These are phyloP conservation scores for Blastobotrys proliferans DNA, from an alignment of 1,139 yeast species.

Conservation along the genomic window DNA sequence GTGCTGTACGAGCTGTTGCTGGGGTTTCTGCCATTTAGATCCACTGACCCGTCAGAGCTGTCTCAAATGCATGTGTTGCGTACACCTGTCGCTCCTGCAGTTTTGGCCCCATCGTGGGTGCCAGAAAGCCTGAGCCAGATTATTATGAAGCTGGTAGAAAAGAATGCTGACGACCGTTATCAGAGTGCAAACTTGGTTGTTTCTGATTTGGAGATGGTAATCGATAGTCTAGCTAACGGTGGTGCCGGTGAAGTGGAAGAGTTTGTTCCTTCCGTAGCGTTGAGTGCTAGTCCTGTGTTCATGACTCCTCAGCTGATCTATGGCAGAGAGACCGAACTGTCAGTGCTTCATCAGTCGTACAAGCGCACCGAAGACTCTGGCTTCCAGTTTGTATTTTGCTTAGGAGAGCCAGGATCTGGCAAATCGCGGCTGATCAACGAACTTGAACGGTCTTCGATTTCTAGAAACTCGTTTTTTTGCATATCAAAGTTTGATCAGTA, in stretches of 20 bases:
- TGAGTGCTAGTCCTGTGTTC: conserved; percentile 27
- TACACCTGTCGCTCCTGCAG: conserved; percentile 42
- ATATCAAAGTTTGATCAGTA: conserved; percentile 43
- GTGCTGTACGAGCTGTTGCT: conserved; percentile 47
- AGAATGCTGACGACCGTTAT: conserved; percentile 44
- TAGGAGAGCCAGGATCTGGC: conserved; percentile 49
- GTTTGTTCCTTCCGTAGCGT: conserved; percentile 23
- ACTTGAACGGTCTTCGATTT: conserved; percentile 39
- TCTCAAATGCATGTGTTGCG: conserved; percentile 44
- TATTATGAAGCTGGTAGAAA: conserved; percentile 45
- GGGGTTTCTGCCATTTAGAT: conserved; percentile 46
- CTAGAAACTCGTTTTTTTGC: conserved; percentile 41
- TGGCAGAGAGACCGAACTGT: conserved; percentile 39
- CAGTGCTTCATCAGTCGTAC: conserved; percentile 31
- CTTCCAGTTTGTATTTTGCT: conserved; percentile 38
- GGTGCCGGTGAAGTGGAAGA: conserved; percentile 22
- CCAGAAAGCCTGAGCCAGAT: conserved; percentile 40
- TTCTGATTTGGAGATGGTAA: conserved; percentile 37
- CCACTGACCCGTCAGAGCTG: conserved; percentile 42
- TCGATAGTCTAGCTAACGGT: conserved; percentile 22
- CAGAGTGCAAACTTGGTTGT: conserved; percentile 39
- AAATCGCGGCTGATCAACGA: conserved; percentile 46
- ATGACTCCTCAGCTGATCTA: conserved; percentile 36
- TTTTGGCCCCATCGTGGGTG: conserved; percentile 41
- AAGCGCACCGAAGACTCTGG: conserved; percentile 27